Base-by-base conservation (phyloP, 2,329 filamentous ascomycete species). In the Sporothrix globosa region DNA sequence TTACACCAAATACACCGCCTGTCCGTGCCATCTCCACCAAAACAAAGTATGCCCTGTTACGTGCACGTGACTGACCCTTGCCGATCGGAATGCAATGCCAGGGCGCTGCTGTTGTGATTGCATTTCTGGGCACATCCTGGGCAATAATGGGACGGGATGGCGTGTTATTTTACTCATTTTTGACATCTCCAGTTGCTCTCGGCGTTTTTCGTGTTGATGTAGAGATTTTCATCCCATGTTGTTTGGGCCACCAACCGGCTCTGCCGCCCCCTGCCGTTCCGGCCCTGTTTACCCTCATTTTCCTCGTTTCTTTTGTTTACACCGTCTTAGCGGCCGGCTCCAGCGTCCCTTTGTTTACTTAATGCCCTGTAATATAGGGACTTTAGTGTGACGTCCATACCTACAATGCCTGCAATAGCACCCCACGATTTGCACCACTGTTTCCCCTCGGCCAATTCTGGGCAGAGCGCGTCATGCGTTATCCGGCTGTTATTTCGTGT, bases 61-160 rank as follows among this genome's bases (percentile, higher is more conserved):
- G 52, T 19, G 30, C 66, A 68, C 66, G 53, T 68, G 53, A 58
- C 24, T 19, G 34, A 6, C 7, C 7, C 19, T 24, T 50, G 50
- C 13, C 50, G 30, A 44, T 67, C 50, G 19, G 30, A 54, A 54
- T 67, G 60, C 34, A 54, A 10, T 9, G 19, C 44, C 53, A 56
- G 34, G 34, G 54, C 54, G 17, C 10, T 27, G 65, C 14, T 34
- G 17, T 50, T 67, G 50, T 39, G 30, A 19, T 24, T 41, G 65
- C 65, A 54, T 67, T 67, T 67, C 30, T 67, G 48, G 65, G 65
- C 65, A 44, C 3, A 30, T 60, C 56, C 56, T 61, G 56, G 56
- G 56, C 30, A 60, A 60, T 60, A 60, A 14, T 21, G 52, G 52
- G 34, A 54, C 24, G 24, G 30, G 24, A 27, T 34, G 5, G 21